Evolutionary conservation across 345 rosid genomes (phyloP), one percentile per base, ranked within the genome.

Genomic region (Turnera subulata): DNA sequence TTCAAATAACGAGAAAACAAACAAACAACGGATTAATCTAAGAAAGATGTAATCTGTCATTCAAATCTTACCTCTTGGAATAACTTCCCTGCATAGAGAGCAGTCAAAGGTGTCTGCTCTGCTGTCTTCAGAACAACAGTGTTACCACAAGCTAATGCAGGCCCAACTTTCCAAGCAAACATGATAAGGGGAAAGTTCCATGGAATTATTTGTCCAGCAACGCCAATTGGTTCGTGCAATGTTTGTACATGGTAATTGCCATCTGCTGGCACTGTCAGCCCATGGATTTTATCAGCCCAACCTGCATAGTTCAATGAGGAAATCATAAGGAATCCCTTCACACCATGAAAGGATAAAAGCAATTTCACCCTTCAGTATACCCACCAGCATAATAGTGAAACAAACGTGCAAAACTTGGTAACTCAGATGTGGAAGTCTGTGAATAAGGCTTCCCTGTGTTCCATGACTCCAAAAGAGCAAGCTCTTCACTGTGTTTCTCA

Each of bases 381-480:
- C 13, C 35, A 91, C 98, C 98, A 44, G 79, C 98, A 76, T 86
- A 89, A 69, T 89, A 92, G 11, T 89, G 83, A 50, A 92, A 46
- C 2, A 83, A 21, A 25, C 97, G 88, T 7, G 65, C 46, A 10
- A 84, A 3, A 88, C 75, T 77, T 4, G 98, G 97, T 15, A 89
- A 15, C 74, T 92, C 98, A 47, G 72, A 2, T 45, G 78, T 62
- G 42, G 89, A 86, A 70, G 93, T 58, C 61, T 89, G 97, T 50
- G 82, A 91, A 52, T 62, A 92, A 43, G 95, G 80, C 67, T 92
- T 92, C 49, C 98, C 98, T 58, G 66, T 83, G 63, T 92, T 89
- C 98, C 91, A 92, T 53, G 89, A 73, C 79, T 92, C 98, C 17
- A 92, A 86, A 29, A 80, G 73, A 24, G 98, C 89, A 44, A 92